Base-by-base conservation (phyloP, 768 basidiomycete species). In the Serpula lacrymans region DNA sequence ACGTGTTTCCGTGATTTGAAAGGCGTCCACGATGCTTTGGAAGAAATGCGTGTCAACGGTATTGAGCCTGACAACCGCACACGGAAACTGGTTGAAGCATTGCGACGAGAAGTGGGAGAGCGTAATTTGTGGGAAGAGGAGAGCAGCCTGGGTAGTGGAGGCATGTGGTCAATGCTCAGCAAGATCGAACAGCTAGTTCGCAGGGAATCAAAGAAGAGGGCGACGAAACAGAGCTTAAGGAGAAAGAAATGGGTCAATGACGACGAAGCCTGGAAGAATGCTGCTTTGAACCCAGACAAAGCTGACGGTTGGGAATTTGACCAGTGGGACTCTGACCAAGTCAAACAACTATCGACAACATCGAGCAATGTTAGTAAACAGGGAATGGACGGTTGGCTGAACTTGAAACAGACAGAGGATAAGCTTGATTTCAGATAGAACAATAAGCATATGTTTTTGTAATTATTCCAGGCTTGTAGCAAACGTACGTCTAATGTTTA, bases 41-140 rank as follows among this genome's bases (percentile, higher is more conserved):
- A 82, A 43, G 92, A 94, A 58, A 94, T 96, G 91, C 61, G 67
- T 17, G 70, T 80, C 27, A 90, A 93, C 50, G 88, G 86, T 11
- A 80, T 95, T 10, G 72, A 70, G 25, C 63, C 76, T 29, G 82
- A 93, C 52, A 55, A 53, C 12, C 67, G 63, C 28, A 93, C 89
- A 2, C 72, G 76, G 9, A 65, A 65, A 20, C 55, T 91, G 13
- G 72, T 82, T 10, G 84, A 86, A 42, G 66, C 52, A 12, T 66
- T 92, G 14, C 70, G 87, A 23, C 67, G 77, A 39, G 80, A 88
- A 37, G 72, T 84, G 8, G 78, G 75, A 18, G 69, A 71, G 47
- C 68, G 70, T 37, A 74, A 75, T 36, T 50, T 76, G 13, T 75
- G 71, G 69, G 65, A 70, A 13, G 58, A 72, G 25, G 75, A 77